Base-by-base conservation (phyloP, 148 eudicot genomes). In the Chenopodium quinoa region DNA sequence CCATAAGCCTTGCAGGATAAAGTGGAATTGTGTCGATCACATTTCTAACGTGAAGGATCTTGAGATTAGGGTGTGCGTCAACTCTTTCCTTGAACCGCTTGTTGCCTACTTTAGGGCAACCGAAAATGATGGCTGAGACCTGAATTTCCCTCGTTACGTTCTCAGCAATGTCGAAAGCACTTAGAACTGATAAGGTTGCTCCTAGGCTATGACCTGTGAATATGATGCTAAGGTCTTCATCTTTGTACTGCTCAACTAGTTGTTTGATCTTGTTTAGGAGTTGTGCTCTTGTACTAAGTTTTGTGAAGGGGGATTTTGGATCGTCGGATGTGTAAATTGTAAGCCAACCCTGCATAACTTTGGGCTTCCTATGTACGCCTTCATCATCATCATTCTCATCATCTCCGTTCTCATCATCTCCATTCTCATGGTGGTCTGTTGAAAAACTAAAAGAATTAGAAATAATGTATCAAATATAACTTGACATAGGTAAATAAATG, bases 71-170 rank as follows among this genome's bases (percentile, higher is more conserved):
- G 71, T 79, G 84, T 13, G 83, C 74, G 27, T 80, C 74, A 20
- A 93, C 73, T 40, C 83, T 83, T 0, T 92, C 86, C 32, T 87
- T 86, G 87, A 93, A 93, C 13, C 79, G 78, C 10, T 84, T 86
- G 86, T 93, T 91, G 1, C 97, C 97, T 16, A 91, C 91, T 77
- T 89, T 92, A 0, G 95, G 97, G 46, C 92, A 87, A 0, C 98
- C 98, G 20, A 93, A 93, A 1, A 93, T 84, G 2, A 93, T 80
- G 0, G 94, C 93, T 1, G 91, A 58, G 0, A 93, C 82, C 0
- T 92, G 94, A 48, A 91, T 88, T 22, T 88, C 82, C 1, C 71
- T 20, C 3, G 89, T 85, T 10, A 92, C 84, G 29, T 89, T 93
- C 25, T 23, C 96, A 16, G 83, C 94, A 0, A 93, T 68, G 67